phyloP scores from a whole-genome alignment of 1,284 basidiomycete genomes.

The Rhodofomes roseus region DNA sequence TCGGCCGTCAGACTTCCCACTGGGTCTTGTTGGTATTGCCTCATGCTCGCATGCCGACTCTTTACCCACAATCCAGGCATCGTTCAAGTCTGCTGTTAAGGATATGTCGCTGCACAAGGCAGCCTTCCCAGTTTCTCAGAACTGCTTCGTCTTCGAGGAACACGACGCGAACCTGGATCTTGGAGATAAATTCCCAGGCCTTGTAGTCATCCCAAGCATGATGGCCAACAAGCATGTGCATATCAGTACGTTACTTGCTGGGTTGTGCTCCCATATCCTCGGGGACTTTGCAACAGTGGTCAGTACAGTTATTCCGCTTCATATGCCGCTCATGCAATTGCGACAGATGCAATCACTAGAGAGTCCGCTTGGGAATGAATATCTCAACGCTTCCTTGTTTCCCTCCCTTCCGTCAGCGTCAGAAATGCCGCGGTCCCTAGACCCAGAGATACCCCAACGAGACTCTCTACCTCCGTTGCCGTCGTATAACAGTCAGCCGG shows the following conservation, averaged over 20 bases:
- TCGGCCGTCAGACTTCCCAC: conserved; percentile 73
- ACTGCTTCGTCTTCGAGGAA: conserved; percentile 79
- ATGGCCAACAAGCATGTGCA: conserved; percentile 82
- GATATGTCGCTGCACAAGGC: conserved; percentile 63
- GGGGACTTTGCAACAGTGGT: conserved; percentile 80
- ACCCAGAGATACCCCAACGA: conserved; percentile 35
- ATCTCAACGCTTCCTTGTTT: conserved; percentile 62
- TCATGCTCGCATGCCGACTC: conserved; percentile 56
- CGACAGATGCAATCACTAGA: conserved; percentile 61
- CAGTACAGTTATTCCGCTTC: conserved; percentile 22
- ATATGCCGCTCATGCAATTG: conserved; percentile 17
- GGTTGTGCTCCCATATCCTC: conserved; percentile 81
- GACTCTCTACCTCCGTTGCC: conserved; percentile 43
- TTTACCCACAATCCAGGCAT: conserved; percentile 56
- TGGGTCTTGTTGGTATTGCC: conserved; percentile 78
- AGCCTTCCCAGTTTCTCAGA: conserved; percentile 72
- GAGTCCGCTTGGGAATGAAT: conserved; percentile 71
- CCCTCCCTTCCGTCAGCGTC: conserved; percentile 54
- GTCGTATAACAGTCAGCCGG: conserved; percentile 54
- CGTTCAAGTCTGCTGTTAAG: conserved; percentile 59
- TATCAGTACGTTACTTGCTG: conserved; percentile 81
- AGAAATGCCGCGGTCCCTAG: conserved; percentile 55
- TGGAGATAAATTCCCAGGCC: conserved; percentile 54
- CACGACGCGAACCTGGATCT: conserved; percentile 58
- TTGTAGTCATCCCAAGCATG: conserved; percentile 72